Conservation (phyloP, 768 basidiomycete species). For the Pleurotus cornucopiae region DNA sequence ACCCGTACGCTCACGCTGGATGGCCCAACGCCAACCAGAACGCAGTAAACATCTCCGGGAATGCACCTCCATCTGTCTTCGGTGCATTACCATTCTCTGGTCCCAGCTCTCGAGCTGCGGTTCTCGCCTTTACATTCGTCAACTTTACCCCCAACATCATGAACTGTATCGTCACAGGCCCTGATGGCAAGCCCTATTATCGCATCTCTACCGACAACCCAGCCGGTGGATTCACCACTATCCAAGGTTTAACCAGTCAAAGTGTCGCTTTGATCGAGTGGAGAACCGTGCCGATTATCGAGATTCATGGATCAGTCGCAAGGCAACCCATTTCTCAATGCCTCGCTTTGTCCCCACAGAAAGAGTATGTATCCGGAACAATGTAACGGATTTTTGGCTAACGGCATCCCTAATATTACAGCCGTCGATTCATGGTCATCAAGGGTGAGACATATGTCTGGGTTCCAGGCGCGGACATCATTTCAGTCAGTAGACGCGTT, state of each 20-base stretch:
- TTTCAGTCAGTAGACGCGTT: constrained; percentile 38
- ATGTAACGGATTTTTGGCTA: constrained; percentile 15
- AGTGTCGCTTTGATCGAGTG: constrained; percentile 57
- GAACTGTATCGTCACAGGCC: constrained; percentile 51
- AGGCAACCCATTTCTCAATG: constrained; percentile 50
- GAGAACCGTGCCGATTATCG: constrained; percentile 44
- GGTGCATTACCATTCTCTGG: constrained; percentile 59
- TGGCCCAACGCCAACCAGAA: constrained; percentile 19
- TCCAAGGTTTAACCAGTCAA: constrained; percentile 43
- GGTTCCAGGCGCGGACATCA: constrained; percentile 48
- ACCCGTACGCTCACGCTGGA: constrained; percentile 27
- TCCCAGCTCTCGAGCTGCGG: constrained; percentile 22
- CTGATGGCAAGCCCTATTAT: constrained; percentile 44
- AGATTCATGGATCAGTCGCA: constrained; percentile 42
- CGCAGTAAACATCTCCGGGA: constrained; percentile 17
- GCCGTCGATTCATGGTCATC: constrained; percentile 48
- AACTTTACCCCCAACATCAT: constrained; percentile 44
- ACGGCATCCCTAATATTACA: constrained; percentile 14
- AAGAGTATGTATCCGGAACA: constrained; percentile 27
- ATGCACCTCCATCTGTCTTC: constrained; percentile 46
- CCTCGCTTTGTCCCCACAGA: constrained; percentile 47
- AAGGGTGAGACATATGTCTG: constrained; percentile 49
- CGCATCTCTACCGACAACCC: constrained; percentile 44
- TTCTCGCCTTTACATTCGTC: constrained; percentile 44
- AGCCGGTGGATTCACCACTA: constrained; percentile 49